Percentiles rank a stretch among this genome's conserved stretches.
phyloP scores from a whole-genome alignment of 2,329 filamentous ascomycete genomes.

The Exophiala mesophila region DNA sequence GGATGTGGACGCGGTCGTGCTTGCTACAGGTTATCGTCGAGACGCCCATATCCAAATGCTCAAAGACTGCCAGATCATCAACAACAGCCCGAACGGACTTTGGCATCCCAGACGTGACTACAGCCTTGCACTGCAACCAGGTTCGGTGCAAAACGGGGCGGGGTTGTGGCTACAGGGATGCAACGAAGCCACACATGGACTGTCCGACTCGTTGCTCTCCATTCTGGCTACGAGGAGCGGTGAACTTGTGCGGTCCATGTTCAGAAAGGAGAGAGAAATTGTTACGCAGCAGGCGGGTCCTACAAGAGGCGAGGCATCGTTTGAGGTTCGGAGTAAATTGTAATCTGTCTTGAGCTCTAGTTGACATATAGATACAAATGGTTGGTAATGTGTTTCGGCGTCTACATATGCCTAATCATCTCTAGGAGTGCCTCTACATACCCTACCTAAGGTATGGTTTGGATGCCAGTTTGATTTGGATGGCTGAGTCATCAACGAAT shows the following conservation, averaged over 20 bases:
- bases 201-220: conserved; percentile 77
- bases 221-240: conserved; percentile 70
- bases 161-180: conserved; percentile 93
- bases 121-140: conserved; percentile 64
- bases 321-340: too few species aligned
- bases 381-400: too few species aligned
- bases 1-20: conserved; percentile 74
- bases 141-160: conserved; percentile 63
- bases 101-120: conserved; percentile 75
- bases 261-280: conserved; percentile 42
- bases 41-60: conserved; percentile 76
- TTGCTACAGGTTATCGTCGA: conserved; percentile 80
- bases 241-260: conserved; percentile 73
- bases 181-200: conserved; percentile 83
- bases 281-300: too few species aligned
- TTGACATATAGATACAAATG: too few species aligned
- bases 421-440: too few species aligned
- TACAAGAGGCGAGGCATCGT: too few species aligned
- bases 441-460: too few species aligned
- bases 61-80: conserved; percentile 28
- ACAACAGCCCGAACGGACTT: conserved; percentile 42
- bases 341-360: too few species aligned
- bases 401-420: too few species aligned
- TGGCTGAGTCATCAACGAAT: too few species aligned
- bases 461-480: too few species aligned